Conservation (phyloP, 2,329 filamentous ascomycete species). For the Fusarium penzigii region DNA sequence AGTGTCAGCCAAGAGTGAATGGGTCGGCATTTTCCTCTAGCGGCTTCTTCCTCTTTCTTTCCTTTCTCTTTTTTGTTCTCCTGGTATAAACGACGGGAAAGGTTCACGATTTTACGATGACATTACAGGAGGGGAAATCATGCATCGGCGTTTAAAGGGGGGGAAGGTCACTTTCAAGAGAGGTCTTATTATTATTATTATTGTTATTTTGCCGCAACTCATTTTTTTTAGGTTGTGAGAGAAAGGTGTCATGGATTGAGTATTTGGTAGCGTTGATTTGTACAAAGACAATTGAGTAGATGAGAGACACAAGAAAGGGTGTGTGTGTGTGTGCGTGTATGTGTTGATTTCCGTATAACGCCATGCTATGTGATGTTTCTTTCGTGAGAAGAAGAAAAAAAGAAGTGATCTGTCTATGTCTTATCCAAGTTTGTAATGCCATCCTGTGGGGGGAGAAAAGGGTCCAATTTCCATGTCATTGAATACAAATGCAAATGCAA, state of each 20-base stretch:
- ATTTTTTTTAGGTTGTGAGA: too few species aligned
- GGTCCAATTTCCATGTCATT: not conserved
- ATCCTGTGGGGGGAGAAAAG: not conserved
- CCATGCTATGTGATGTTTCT: not conserved
- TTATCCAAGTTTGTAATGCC: not conserved
- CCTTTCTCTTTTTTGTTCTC: not conserved
- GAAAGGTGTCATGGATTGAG: too few species aligned
- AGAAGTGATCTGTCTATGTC: not conserved
- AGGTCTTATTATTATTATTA: too few species aligned
- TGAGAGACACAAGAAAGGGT: too few species aligned
- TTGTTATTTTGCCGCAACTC: too few species aligned
- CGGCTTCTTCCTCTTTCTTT: not conserved
- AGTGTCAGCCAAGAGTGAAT: conserved; percentile 54
- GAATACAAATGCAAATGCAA: conserved; percentile 9
- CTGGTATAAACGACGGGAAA: not conserved
- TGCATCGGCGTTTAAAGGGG: not conserved
- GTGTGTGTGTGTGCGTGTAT: too few species aligned
- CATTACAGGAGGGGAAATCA: not conserved
- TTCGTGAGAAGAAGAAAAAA: not conserved
- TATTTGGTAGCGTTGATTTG: too few species aligned
- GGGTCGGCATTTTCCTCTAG: conserved; percentile 62
- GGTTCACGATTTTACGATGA: too few species aligned
- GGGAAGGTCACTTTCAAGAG: too few species aligned
- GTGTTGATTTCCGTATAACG: not conserved
- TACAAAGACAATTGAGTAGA: too few species aligned